phyloP scores from a whole-genome alignment of 2,329 filamentous ascomycete species.

The Dactylellina haptotyla region DNA sequence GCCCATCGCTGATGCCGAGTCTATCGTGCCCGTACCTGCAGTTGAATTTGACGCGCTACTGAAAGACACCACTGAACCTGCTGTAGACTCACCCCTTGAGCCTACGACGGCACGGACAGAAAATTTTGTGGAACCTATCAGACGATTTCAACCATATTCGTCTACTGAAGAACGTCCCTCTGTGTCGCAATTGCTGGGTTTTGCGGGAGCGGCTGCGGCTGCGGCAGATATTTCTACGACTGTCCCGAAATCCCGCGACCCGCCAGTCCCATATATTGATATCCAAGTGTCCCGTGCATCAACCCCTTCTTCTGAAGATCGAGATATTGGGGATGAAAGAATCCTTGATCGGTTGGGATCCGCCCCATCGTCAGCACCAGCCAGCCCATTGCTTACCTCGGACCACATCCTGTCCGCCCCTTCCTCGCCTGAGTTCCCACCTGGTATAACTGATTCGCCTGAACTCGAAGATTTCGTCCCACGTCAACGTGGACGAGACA shows the following conservation, averaged over 20 bases:
- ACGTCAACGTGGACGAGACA: constrained; percentile 14
- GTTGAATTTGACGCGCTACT: constrained; percentile 8
- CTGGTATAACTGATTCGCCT: constrained; percentile 39
- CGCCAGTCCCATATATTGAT: constrained; percentile 33
- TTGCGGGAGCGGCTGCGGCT: constrained; percentile 23
- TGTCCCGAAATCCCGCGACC: not conserved
- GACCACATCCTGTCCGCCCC: constrained; percentile 18
- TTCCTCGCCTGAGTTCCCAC: constrained; percentile 27
- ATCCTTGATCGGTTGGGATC: constrained; percentile 5
- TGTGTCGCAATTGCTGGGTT: constrained; percentile 36
- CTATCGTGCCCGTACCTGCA: constrained; percentile 30
- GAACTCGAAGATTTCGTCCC: constrained; percentile 41
- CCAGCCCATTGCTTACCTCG: constrained; percentile 16
- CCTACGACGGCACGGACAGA: not conserved
- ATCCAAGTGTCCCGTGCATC: constrained; percentile 52
- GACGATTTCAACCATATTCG: not conserved
- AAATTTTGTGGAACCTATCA: not conserved
- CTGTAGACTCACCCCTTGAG: not conserved
- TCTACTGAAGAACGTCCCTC: constrained; percentile 3
- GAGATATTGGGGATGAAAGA: not conserved
- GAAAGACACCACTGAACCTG: not conserved
- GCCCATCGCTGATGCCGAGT: constrained; percentile 42
- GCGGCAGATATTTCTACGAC: not conserved
- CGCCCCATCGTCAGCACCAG: constrained; percentile 14
- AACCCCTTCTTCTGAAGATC: constrained; percentile 25